Evolutionary conservation across 2,329 filamentous ascomycete genomes (phyloP).

Genomic region (Paraphaeosphaeria minitans): DNA sequence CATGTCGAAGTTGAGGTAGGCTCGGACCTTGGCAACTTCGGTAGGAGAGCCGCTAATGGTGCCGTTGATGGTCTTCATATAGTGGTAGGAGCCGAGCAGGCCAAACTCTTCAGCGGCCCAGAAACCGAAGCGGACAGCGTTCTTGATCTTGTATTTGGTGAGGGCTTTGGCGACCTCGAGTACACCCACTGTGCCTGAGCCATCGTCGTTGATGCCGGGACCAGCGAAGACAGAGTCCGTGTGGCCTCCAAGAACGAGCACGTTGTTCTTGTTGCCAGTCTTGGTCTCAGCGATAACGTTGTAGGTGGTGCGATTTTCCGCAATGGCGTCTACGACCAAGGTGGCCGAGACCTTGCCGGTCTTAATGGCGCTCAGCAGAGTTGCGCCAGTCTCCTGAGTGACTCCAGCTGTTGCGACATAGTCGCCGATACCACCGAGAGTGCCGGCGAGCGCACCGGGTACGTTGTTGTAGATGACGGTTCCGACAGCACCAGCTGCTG

Average conservation of each 20-base stretch:
- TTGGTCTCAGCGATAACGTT: conserved; percentile 48
- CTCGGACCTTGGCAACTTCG: conserved; percentile 46
- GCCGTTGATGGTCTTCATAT: conserved; percentile 44
- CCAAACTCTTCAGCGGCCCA: conserved; percentile 51
- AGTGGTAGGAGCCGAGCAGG: conserved; percentile 46
- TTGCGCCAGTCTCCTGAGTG: conserved; percentile 62
- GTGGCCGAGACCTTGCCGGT: conserved; percentile 42
- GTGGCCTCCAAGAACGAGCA: conserved; percentile 49
- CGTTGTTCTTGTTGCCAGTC: conserved; percentile 48
- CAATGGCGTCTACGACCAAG: conserved; percentile 50
- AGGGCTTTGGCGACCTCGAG: conserved; percentile 47
- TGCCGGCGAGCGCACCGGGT: conserved; percentile 66
- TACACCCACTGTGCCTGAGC: conserved; percentile 47
- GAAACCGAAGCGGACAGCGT: conserved; percentile 49
- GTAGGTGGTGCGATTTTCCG: conserved; percentile 55
- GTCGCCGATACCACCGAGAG: conserved; percentile 61
- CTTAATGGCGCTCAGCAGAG: conserved; percentile 60
- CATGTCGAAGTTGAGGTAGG: conserved; percentile 54
- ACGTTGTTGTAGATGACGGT: conserved; percentile 75
- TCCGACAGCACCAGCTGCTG: conserved; percentile 69
- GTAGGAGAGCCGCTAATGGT: conserved; percentile 33
- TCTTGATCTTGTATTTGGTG: conserved; percentile 47
- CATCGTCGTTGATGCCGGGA: conserved; percentile 51
- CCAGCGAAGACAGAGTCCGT: conserved; percentile 50
- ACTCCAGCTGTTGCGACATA: conserved; percentile 73